These are phyloP conservation scores for Camelina hispida DNA, from an alignment of 345 rosid genomes.

Conservation along the genomic window DNA sequence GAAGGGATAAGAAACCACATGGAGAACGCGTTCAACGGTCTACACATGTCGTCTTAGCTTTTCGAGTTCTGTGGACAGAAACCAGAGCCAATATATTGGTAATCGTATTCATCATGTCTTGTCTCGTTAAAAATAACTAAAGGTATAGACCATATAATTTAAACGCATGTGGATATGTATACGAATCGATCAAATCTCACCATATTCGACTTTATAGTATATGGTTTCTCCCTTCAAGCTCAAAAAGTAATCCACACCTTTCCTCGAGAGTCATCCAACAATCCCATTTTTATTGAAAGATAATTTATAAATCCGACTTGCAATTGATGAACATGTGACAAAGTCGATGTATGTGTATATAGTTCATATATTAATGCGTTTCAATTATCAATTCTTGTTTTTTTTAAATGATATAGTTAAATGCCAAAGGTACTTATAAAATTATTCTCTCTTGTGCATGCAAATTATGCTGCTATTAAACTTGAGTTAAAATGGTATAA, in stretches of 20 bases:
- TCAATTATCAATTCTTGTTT: neutral
- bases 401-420: slow-evolving; percentile 1
- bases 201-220: slow-evolving; percentile 4
- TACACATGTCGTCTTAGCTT: slow-evolving; percentile 30
- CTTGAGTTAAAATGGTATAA: neutral
- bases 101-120: slow-evolving; percentile 31
- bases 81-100: slow-evolving; percentile 30
- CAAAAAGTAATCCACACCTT: neutral
- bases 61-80: slow-evolving; percentile 39
- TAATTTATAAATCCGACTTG: neutral
- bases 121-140: neutral
- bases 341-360: too few relatives aligned
- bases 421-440: neutral
- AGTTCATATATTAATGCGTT: neutral
- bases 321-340: slow-evolving; percentile 2
- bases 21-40: slow-evolving; percentile 31
- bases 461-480: too few relatives aligned
- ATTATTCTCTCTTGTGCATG: neutral
- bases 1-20: slow-evolving; percentile 46
- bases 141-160: neutral
- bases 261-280: neutral
- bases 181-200: slow-evolving; percentile 19
- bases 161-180: slow-evolving; percentile 38
- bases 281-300: neutral
- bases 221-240: slow-evolving; percentile 3